Evolutionary conservation across 495 filamentous ascomycete genomes (phyloP).

Genomic region (Haplographium delicatum): DNA sequence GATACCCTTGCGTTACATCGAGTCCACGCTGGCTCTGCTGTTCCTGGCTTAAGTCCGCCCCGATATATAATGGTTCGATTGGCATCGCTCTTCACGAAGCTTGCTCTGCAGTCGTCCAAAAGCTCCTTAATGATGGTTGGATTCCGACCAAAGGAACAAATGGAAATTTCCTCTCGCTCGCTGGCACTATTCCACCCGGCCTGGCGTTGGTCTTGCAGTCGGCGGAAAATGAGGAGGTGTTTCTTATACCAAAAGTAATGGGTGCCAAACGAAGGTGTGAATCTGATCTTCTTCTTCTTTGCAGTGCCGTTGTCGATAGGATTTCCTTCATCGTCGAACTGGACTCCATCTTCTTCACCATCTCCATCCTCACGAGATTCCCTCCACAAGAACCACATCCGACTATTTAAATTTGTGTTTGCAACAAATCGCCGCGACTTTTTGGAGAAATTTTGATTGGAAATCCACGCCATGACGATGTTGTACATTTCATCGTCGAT

Average conservation of each 20-base stretch:
- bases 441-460: conserved; percentile 53
- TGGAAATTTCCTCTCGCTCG: conserved; percentile 50
- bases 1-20: conserved; percentile 55
- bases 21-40: conserved; percentile 40
- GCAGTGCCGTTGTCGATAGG: conserved; percentile 10
- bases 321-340: conserved; percentile 19
- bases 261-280: conserved; percentile 58
- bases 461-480: conserved; percentile 66
- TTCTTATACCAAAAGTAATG: conserved; percentile 64
- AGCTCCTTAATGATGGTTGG: conserved; percentile 61
- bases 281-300: conserved; percentile 48
- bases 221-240: conserved; percentile 49
- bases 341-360: conserved; percentile 31
- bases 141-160: conserved; percentile 63
- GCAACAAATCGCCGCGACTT: conserved; percentile 55
- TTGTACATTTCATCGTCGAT: conserved; percentile 64
- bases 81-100: conserved; percentile 53
- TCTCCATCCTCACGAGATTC: conserved; percentile 44
- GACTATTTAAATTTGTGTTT: conserved; percentile 50
- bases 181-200: conserved; percentile 21
- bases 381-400: conserved; percentile 42
- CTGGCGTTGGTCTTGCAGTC: conserved; percentile 32
- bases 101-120: conserved; percentile 55
- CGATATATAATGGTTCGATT: conserved; percentile 64
- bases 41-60: conserved; percentile 36